Conservation (phyloP, 768 basidiomycete genomes). For the Mrakia frigida region DNA sequence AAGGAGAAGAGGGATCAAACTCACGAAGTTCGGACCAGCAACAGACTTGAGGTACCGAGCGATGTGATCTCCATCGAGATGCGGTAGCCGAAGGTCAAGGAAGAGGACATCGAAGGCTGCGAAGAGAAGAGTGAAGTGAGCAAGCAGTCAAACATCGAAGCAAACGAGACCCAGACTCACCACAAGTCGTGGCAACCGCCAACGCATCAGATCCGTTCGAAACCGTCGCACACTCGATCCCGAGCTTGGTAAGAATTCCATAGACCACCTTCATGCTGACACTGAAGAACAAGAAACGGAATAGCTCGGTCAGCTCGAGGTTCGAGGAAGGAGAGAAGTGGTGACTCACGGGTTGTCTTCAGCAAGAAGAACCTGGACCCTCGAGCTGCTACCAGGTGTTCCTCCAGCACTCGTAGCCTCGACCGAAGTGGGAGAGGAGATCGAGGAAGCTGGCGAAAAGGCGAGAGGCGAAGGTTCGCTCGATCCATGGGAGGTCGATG, state of each 20-base stretch:
- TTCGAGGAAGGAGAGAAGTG: background rate
- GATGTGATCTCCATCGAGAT: slow-evolving; percentile 92
- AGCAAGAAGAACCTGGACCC: slow-evolving; percentile 85
- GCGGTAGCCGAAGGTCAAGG: slow-evolving; percentile 94
- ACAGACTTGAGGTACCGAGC: slow-evolving; percentile 96
- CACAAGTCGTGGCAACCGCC: slow-evolving; percentile 93
- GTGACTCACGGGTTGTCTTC: slow-evolving; percentile 74
- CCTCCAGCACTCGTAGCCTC: background rate
- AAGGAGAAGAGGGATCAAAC: slow-evolving; percentile 56
- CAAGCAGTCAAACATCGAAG: background rate
- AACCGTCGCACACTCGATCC: slow-evolving; percentile 91
- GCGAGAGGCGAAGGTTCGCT: slow-evolving; percentile 9
- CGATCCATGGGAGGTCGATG: slow-evolving; percentile 11
- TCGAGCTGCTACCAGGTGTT: slow-evolving; percentile 69
- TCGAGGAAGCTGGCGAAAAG: slow-evolving; percentile 1
- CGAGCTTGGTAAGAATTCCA: slow-evolving; percentile 84
- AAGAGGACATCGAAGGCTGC: slow-evolving; percentile 92
- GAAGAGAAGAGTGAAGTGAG: slow-evolving; percentile 5
- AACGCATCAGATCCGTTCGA: slow-evolving; percentile 95
- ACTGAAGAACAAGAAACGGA: background rate
- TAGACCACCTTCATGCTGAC: slow-evolving; percentile 97
- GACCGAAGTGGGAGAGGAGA: slow-evolving; percentile 2
- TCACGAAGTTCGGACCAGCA: slow-evolving; percentile 86
- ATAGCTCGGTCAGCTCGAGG: background rate
- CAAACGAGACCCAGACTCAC: slow-evolving; percentile 52